Percentiles rank a stretch among this genome's conserved stretches.
Evolutionary conservation across 768 basidiomycete genomes (phyloP).

Genomic region (Gymnopilus dilepis): DNA sequence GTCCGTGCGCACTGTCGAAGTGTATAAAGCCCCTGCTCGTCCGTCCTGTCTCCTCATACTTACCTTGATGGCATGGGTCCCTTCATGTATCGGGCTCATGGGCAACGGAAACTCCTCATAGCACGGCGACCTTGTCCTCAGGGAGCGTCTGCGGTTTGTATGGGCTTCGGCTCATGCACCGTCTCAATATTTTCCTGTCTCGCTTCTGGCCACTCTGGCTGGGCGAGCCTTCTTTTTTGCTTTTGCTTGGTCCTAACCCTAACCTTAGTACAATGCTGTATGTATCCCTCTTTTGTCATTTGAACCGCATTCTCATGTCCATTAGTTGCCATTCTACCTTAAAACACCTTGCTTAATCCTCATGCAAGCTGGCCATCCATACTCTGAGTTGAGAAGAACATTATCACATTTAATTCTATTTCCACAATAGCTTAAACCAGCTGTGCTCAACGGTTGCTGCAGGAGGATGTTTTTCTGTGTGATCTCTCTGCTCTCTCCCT

Average conservation of each 20-base stretch:
- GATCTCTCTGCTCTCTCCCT: too few relatives aligned
- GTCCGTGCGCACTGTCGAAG: slow-evolving; percentile 1
- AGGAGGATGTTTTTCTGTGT: too few relatives aligned
- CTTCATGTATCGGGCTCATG: slow-evolving; percentile 27
- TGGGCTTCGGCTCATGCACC: slow-evolving; percentile 75
- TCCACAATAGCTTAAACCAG: too few relatives aligned
- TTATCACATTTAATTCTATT: too few relatives aligned
- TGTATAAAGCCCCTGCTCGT: neutral
- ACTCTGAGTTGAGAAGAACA: too few relatives aligned
- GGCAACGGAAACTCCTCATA: slow-evolving; percentile 26
- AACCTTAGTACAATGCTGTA: slow-evolving; percentile 22
- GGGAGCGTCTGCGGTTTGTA: slow-evolving; percentile 49
- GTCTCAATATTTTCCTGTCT: slow-evolving; percentile 80
- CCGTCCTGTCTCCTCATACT: slow-evolving; percentile 18
- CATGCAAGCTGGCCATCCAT: too few relatives aligned
- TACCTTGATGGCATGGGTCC: slow-evolving; percentile 29
- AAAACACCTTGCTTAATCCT: too few relatives aligned
- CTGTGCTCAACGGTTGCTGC: too few relatives aligned
- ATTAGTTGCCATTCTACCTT: too few relatives aligned
- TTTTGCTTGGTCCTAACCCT: slow-evolving; percentile 21
- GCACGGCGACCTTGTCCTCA: slow-evolving; percentile 32
- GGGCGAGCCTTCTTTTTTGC: slow-evolving; percentile 42
- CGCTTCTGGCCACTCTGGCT: slow-evolving; percentile 66
- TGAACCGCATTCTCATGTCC: too few relatives aligned
- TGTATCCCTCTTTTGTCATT: too few relatives aligned